These are phyloP conservation scores for Penicillium pulvis DNA, from an alignment of 495 filamentous ascomycete genomes.

Conservation along the genomic window DNA sequence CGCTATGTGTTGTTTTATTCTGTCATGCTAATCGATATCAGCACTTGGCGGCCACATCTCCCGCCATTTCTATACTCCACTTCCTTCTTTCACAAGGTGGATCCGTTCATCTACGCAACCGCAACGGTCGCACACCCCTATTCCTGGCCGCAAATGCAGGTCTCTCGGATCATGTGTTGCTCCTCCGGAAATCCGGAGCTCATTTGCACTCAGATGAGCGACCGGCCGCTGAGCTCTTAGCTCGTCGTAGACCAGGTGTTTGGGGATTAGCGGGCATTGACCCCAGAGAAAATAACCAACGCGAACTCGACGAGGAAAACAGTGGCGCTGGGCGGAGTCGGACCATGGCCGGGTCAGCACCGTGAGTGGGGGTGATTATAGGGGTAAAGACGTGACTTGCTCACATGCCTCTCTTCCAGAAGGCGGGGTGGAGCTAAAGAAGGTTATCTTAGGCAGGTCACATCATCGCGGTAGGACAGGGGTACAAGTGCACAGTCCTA, in stretches of 20 bases:
- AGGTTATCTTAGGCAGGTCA: slow-evolving; percentile 11
- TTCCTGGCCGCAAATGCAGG: slow-evolving; percentile 72
- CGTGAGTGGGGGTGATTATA: slow-evolving; percentile 16
- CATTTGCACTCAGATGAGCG: slow-evolving; percentile 68
- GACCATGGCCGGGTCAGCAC: slow-evolving; percentile 40
- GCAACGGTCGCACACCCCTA: slow-evolving; percentile 77
- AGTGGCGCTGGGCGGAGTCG: slow-evolving; percentile 17
- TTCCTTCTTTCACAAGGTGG: slow-evolving; percentile 76
- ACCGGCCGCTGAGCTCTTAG: slow-evolving; percentile 49
- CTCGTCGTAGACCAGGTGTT: slow-evolving; percentile 43
- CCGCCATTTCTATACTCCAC: slow-evolving; percentile 62
- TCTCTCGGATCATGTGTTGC: slow-evolving; percentile 58
- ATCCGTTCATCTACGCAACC: slow-evolving; percentile 84
- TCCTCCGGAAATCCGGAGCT: slow-evolving; percentile 71
- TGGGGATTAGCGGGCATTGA: slow-evolving; percentile 52
- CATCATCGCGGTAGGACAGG: slow-evolving; percentile 17
- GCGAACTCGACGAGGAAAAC: slow-evolving; percentile 34
- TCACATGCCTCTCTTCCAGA: slow-evolving; percentile 14
- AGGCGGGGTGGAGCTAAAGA: not conserved
- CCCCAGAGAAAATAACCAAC: slow-evolving; percentile 37
- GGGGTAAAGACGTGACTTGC: not conserved
- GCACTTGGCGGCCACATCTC: slow-evolving; percentile 66
- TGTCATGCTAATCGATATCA: slow-evolving; percentile 23
- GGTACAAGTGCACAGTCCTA: slow-evolving; percentile 1
- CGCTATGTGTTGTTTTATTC: not conserved